Base-by-base conservation (phyloP, 305 asterid species). In the Petunia hybrid region DNA sequence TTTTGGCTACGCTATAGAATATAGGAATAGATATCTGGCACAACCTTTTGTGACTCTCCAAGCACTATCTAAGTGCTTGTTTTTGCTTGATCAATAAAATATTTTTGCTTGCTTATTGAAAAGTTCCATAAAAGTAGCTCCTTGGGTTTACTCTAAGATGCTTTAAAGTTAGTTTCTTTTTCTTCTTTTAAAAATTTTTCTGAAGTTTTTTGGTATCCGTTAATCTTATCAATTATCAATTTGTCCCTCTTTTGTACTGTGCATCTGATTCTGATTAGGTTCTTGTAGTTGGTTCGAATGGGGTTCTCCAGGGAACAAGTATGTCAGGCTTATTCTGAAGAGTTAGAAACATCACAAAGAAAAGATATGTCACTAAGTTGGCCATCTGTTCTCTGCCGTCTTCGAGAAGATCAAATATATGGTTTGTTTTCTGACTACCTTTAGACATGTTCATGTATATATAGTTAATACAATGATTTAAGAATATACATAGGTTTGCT, bases 371-470 rank as follows among this genome's bases (percentile, higher is more conserved):
- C 92, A 76, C 85, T 90, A 79, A 87, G 91, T 74, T 88, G 93
- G 95, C 96, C 89, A 65, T 82, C 91, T 69, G 91, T 89, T 84
- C 92, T 88, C 81, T 90, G 94, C 84, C 87, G 80, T 68, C 92
- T 90, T 77, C 91, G 88, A 83, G 97, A 90, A 87, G 92, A 88
- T 56, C 89, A 90, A 88, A 79, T 88, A 82, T 93, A 90, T 89
- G 90, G 93, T 84, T 83, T 88, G 82, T 78, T 88, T 82, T 76
- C 61, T 73, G 36, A 73, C 63, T 53, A 36, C 8, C 6, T 73
- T 51, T 73, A 73, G 62, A 35, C 51, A 73, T 7, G 31, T 35
- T 51, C 46, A 13, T 73, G 48, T 73, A 51, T 45, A 73, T 51
- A 51, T 73, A 6, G 36, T 73, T 53, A 4, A 14, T 73, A 51